A percentile compares a stretch with the other conserved stretches of the same genome.
Conservation (phyloP, 2,329 filamentous ascomycete genomes). For the Alternaria consortialis region DNA sequence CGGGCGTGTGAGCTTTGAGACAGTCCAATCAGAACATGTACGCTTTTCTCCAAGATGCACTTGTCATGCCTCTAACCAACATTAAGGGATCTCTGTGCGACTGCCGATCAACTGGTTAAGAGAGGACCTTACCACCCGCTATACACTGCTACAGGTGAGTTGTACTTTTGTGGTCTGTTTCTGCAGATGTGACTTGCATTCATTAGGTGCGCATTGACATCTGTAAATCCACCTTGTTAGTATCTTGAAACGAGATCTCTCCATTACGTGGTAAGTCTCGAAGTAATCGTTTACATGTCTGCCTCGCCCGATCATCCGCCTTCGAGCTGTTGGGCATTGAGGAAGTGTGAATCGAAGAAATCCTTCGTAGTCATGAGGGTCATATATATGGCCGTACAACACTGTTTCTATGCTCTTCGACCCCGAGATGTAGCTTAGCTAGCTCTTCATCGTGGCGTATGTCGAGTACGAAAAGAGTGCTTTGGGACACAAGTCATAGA, state of each 20-base stretch:
- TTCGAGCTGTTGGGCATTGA: not conserved
- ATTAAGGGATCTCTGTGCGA: conserved; percentile 38
- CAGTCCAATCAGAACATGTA: conserved; percentile 47
- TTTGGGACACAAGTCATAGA: no score
- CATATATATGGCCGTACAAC: not conserved
- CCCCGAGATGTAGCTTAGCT: not conserved
- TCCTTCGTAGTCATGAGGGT: not conserved
- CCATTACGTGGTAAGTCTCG: not conserved
- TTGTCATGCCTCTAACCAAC: conserved; percentile 43
- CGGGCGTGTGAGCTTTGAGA: conserved; percentile 28
- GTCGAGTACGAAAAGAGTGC: no score
- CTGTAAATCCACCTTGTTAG: fast-evolving
- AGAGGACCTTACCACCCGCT: no score
- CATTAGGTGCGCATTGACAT: not conserved
- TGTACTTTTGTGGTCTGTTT: not conserved
- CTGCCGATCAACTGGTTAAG: not conserved
- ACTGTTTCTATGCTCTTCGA: not conserved
- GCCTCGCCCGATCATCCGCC: not conserved
- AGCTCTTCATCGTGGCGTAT: not conserved
- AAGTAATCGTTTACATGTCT: not conserved
- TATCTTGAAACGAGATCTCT: not conserved
- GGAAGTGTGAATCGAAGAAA: not conserved
- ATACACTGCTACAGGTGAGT: conserved; percentile 7
- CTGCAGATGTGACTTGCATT: not conserved
- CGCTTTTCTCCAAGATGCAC: conserved; percentile 41